Base-by-base conservation (phyloP, 805 yeast genomes). In the Starmera quercuum region DNA sequence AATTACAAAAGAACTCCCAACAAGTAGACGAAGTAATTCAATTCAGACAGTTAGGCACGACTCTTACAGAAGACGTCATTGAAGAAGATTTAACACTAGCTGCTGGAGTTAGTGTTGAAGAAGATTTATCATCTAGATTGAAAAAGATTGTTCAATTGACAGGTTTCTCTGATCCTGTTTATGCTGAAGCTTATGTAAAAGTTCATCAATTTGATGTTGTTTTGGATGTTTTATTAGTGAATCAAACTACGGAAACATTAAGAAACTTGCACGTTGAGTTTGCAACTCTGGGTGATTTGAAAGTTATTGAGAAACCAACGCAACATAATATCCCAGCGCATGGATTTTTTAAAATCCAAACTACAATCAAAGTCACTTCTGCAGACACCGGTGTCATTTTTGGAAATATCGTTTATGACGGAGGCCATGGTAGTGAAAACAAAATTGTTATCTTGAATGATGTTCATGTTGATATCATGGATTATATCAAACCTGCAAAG, bases 371-470 rank as follows among this genome's bases (percentile, higher is more conserved):
- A 61, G 99, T 92, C 29, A 82, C 95, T 0, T 83, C 95, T 29
- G 97, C 97, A 12, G 98, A 94, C 53, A 88, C 98, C 7, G 98
- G 97, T 49, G 96, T 90, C 35, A 85, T 92, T 33, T 92, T 92
- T 56, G 99, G 99, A 55, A 90, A 90, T 62, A 87, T 92, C 56
- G 83, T 90, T 11, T 92, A 90, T 56, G 97, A 88, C 58, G 97
- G 97, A 36, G 94, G 82, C 39, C 94, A 90, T 49, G 88, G 95
- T 26, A 82, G 80, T 45, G 95, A 86, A 50, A 77, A 78, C 35
- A 83, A 87, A 36, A 83, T 87, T 58, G 96, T 92, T 38, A 88
- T 92, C 38, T 70, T 92, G 53, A 86, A 85, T 51, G 97, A 92
- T 56, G 87, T 92, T 32, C 95, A 88, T 56, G 88, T 92, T 38